A percentile compares a stretch with the other conserved stretches of the same genome.
Conservation (phyloP, 805 yeast species). For the Candida oleophila region DNA sequence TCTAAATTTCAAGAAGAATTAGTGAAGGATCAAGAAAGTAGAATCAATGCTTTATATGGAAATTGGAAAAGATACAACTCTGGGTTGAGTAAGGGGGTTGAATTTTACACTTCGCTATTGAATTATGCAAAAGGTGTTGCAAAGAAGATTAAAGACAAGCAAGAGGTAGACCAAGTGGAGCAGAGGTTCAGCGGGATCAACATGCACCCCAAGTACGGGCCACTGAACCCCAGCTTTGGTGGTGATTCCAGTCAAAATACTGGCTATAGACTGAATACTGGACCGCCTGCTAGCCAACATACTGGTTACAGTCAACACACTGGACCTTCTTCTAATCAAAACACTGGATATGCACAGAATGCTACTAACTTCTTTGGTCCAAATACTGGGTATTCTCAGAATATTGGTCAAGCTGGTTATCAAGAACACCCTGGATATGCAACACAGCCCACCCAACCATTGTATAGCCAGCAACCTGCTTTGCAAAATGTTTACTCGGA, state of each 20-base stretch:
- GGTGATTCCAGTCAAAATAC: no score
- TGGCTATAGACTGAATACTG: background rate
- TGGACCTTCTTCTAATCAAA: constrained; percentile 6
- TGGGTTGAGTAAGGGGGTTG: constrained; percentile 62
- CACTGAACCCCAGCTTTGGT: no score
- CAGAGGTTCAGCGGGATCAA: constrained; percentile 5
- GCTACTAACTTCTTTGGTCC: no score
- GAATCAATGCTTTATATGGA: constrained; percentile 46
- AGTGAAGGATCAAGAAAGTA: constrained; percentile 28
- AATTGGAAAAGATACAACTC: constrained; percentile 56
- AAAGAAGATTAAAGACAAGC: background rate
- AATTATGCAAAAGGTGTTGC: constrained; percentile 21
- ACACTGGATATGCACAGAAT: background rate
- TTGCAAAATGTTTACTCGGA: background rate
- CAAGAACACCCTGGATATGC: background rate
- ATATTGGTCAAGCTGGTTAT: background rate
- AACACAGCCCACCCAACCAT: background rate
- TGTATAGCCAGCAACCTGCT: background rate
- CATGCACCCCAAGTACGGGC: constrained; percentile 4
- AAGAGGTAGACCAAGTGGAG: background rate
- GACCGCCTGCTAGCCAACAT: background rate
- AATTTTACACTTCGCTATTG: constrained; percentile 57
- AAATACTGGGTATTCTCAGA: constrained; percentile 1
- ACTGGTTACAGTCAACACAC: background rate
- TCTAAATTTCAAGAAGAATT: constrained; percentile 38